Percentiles rank a stretch among this genome's conserved stretches.
phyloP scores from a whole-genome alignment of 2,329 filamentous ascomycete species.

The Polychaeton citri region DNA sequence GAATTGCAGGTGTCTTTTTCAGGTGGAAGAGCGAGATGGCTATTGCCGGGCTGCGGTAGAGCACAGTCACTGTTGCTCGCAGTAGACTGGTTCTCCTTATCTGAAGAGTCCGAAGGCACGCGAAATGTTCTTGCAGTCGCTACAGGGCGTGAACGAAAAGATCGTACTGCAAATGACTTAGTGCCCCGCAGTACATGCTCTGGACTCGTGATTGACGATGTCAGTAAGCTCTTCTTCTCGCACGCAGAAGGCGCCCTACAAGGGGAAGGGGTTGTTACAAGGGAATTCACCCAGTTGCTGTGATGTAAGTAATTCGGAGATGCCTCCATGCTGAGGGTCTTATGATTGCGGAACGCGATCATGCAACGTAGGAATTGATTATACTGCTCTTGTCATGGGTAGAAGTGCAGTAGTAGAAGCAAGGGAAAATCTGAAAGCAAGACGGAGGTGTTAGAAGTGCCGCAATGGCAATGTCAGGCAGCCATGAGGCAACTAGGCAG shows the following conservation, averaged over 20 bases:
- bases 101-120: conserved; percentile 13
- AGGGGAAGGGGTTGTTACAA: conserved; percentile 11
- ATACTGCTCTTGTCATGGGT: too few species aligned
- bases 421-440: too few species aligned
- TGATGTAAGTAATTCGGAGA: conserved; percentile 3
- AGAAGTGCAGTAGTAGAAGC: not conserved
- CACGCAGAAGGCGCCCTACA: conserved; percentile 1
- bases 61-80: not conserved
- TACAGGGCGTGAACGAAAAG: conserved; percentile 17
- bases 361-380: too few species aligned
- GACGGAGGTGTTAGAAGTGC: too few species aligned
- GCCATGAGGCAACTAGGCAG: not conserved
- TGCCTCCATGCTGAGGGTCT: conserved; percentile 1
- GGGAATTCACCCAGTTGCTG: conserved; percentile 8
- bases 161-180: conserved; percentile 24
- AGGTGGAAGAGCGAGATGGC: not conserved
- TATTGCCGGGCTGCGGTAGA: not conserved
- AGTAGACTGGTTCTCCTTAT: conserved; percentile 20
- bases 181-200: conserved; percentile 25
- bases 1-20: not conserved
- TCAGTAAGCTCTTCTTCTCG: conserved; percentile 6
- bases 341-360: too few species aligned
- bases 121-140: conserved; percentile 15
- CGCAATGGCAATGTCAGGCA: not conserved
- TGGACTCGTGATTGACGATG: conserved; percentile 10